A percentile compares a stretch with the other conserved stretches of the same genome.
Evolutionary conservation across 2,329 filamentous ascomycete species (phyloP).

Genomic region (Diaporthe aspalathi): DNA sequence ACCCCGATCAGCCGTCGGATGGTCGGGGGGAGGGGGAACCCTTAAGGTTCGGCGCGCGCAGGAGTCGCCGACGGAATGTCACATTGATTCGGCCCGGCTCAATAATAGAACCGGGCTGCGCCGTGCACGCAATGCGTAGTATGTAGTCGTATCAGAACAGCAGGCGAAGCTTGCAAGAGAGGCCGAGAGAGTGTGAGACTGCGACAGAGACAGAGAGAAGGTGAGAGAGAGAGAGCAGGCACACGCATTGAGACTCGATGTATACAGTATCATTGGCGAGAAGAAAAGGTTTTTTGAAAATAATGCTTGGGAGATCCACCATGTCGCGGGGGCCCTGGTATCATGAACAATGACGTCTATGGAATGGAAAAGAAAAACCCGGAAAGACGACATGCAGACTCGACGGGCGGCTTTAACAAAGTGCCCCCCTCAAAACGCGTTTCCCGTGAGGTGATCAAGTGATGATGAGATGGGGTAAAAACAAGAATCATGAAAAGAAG

Average conservation of each 20-base stretch:
- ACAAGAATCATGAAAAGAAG: constrained; percentile 42
- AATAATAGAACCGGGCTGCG: neutral
- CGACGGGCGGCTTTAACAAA: neutral
- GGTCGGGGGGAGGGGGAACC: too few relatives aligned
- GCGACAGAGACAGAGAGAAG: too few relatives aligned
- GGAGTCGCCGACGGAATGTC: constrained; percentile 7
- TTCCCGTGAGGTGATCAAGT: constrained; percentile 10
- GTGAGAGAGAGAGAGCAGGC: neutral
- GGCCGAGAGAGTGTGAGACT: too few relatives aligned
- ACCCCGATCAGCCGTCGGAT: neutral
- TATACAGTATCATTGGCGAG: constrained; percentile 14
- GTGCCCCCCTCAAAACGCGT: constrained; percentile 16
- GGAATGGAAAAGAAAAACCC: neutral
- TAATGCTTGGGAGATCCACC: constrained; percentile 35
- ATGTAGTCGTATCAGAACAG: neutral
- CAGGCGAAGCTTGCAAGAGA: too few relatives aligned
- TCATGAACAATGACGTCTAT: constrained; percentile 38
- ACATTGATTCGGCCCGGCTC: constrained; percentile 23
- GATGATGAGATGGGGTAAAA: neutral
- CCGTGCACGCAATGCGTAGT: constrained; percentile 3
- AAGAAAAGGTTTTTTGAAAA: constrained; percentile 2
- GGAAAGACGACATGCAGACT: constrained; percentile 28
- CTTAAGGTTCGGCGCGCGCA: neutral
- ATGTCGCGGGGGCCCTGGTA: constrained; percentile 35
- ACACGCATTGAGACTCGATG: neutral